Conservation (phyloP, 176 grass and related monocot genomes). For the Poa annua region DNA sequence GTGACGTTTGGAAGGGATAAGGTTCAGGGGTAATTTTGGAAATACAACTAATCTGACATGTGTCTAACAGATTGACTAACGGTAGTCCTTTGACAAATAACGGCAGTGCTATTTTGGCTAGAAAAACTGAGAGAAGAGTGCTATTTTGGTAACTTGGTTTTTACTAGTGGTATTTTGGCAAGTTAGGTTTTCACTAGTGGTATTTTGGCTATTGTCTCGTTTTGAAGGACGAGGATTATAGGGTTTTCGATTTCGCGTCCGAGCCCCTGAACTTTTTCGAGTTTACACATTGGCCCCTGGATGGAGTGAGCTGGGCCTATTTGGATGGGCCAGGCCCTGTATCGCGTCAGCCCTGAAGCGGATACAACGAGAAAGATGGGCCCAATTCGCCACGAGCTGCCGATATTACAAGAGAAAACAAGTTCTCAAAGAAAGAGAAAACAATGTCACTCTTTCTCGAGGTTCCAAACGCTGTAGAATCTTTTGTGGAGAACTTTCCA, state of each 20-base stretch:
- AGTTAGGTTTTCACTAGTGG: no score
- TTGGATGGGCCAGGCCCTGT: neutral
- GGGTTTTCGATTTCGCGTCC: conserved; percentile 31
- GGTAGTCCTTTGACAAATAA: no score
- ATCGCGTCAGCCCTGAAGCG: neutral
- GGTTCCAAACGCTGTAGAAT: neutral
- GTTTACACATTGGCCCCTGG: neutral
- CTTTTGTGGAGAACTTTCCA: neutral
- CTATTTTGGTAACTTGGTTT: no score
- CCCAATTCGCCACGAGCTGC: neutral
- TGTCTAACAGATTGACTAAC: no score
- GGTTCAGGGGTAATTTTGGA: no score
- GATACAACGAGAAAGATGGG: neutral
- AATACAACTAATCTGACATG: no score
- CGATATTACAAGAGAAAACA: neutral
- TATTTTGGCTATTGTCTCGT: no score
- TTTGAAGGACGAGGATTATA: conserved; percentile 51
- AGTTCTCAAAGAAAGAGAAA: neutral
- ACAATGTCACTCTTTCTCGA: neutral
- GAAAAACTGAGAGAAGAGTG: no score
- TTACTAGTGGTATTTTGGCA: no score
- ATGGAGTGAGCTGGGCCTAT: neutral
- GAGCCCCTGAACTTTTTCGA: neutral
- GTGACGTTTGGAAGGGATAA: no score
- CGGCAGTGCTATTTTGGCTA: no score